These are phyloP conservation scores for Tillandsia leiboldiana DNA, from an alignment of 176 grass and related monocot genomes.

Conservation along the genomic window DNA sequence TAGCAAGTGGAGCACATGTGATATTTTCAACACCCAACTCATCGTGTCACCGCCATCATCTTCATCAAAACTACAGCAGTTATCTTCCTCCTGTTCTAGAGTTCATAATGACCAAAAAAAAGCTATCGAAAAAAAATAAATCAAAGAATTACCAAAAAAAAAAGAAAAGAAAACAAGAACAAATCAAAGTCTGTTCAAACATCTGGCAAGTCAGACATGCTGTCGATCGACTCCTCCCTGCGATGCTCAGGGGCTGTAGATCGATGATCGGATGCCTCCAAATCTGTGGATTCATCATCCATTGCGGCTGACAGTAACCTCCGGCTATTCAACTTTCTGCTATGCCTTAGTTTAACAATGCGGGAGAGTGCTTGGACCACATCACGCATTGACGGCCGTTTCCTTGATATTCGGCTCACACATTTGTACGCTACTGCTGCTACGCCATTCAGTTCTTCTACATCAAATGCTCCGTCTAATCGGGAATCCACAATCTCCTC, in stretches of 20 bases:
- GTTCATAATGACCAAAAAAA: too few relatives aligned
- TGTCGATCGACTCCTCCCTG: slow-evolving; percentile 64
- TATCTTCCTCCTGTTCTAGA: too few relatives aligned
- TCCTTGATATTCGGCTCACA: slow-evolving; percentile 48
- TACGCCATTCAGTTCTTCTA: slow-evolving; percentile 66
- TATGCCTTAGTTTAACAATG: slow-evolving; percentile 36
- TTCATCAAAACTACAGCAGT: too few relatives aligned
- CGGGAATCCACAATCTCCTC: slow-evolving; percentile 74
- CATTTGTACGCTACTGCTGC: slow-evolving; percentile 72
- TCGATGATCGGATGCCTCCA: slow-evolving; percentile 31
- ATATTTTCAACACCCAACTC: too few relatives aligned
- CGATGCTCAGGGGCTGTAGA: slow-evolving; percentile 44
- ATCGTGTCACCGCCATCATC: too few relatives aligned
- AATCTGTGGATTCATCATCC: slow-evolving; percentile 33
- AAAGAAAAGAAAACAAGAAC: slow-evolving; percentile 3
- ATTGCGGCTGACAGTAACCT: slow-evolving; percentile 3
- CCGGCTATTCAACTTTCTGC: slow-evolving; percentile 33
- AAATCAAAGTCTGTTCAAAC: slow-evolving; percentile 26
- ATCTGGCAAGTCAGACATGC: slow-evolving; percentile 55
- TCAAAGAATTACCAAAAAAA: slow-evolving; percentile 20
- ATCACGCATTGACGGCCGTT: slow-evolving; percentile 70
- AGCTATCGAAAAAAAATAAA: slow-evolving; percentile 4
- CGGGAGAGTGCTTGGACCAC: slow-evolving; percentile 53
- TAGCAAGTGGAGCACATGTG: too few relatives aligned
- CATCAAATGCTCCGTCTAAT: slow-evolving; percentile 58